Evolutionary conservation across 352 stramenopile species (phyloP).

Genomic region (Aphanomyces astaci): DNA sequence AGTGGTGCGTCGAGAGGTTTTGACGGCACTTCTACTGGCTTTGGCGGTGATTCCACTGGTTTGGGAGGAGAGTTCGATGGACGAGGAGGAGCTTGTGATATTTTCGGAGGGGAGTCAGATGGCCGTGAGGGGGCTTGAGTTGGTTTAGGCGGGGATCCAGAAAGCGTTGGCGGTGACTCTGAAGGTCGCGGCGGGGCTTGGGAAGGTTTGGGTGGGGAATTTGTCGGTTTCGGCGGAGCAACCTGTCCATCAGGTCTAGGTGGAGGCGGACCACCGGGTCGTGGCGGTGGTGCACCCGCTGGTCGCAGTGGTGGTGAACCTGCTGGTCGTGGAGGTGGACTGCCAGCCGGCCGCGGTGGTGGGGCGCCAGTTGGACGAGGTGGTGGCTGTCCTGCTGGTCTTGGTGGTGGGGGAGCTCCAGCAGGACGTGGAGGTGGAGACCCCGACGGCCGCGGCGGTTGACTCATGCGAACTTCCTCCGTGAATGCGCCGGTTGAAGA

Average conservation of each 20-base stretch:
- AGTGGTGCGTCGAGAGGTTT: background rate
- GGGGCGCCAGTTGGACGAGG: conserved; percentile 5
- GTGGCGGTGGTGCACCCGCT: conserved; percentile 20
- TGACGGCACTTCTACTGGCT: background rate
- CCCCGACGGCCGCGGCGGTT: conserved; percentile 13
- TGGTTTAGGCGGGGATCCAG: background rate
- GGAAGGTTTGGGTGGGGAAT: conserved; percentile 16
- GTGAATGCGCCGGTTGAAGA: background rate
- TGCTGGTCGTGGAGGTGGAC: conserved; percentile 21
- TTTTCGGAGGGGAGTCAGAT: background rate
- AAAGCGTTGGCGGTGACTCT: conserved; percentile 15
- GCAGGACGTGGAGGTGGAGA: conserved; percentile 14
- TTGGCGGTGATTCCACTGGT: background rate
- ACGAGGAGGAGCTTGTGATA: background rate
- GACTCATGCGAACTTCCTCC: conserved; percentile 7
- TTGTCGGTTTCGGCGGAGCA: conserved; percentile 18
- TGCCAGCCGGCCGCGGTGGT: conserved; percentile 22
- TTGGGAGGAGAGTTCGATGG: conserved; percentile 4
- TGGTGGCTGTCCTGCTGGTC: conserved; percentile 8
- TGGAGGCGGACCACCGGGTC: conserved; percentile 11
- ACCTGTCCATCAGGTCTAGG: background rate
- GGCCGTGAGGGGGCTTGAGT: background rate
- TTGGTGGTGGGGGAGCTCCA: conserved; percentile 21
- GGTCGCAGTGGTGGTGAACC: conserved; percentile 28
- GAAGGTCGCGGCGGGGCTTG: conserved; percentile 16